phyloP scores from a whole-genome alignment of 164 flowering plant genomes.

The Aristolochia fimbriata region DNA sequence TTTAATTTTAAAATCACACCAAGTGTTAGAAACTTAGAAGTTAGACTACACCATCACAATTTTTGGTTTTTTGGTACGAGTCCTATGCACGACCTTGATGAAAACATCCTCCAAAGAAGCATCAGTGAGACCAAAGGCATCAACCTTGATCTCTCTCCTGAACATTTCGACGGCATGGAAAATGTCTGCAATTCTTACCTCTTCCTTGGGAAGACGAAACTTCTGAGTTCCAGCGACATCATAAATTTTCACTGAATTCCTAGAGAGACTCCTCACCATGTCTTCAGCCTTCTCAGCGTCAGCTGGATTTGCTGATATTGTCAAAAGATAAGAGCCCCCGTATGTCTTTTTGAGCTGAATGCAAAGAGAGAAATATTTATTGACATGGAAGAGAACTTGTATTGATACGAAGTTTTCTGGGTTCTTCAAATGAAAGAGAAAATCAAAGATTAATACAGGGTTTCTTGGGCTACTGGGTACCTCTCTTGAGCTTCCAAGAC shows the following conservation, averaged over 20 bases:
- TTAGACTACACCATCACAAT: no score
- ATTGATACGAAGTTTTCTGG: not conserved
- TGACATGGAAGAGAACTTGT: not conserved
- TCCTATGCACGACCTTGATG: slow-evolving; percentile 5
- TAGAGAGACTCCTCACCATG: slow-evolving; percentile 2
- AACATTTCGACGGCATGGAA: not conserved
- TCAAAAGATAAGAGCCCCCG: slow-evolving; percentile 9
- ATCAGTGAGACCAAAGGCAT: slow-evolving; percentile 5
- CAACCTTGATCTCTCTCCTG: slow-evolving; percentile 1
- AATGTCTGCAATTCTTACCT: slow-evolving; percentile 3
- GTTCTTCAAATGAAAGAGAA: not conserved
- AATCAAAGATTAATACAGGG: not conserved
- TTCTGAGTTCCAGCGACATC: slow-evolving; percentile 9
- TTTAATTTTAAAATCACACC: no score
- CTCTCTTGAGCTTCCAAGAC: slow-evolving; percentile 32
- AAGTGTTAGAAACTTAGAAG: no score
- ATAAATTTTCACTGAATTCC: not conserved
- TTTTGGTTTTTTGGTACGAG: not conserved
- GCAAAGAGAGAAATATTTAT: not conserved
- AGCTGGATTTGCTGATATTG: slow-evolving; percentile 3
- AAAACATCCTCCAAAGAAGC: slow-evolving; percentile 9
- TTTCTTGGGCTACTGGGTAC: not conserved
- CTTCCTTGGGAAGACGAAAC: slow-evolving; percentile 9
- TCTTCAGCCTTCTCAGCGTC: not conserved
- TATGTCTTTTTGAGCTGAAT: slow-evolving; percentile 11